Percentiles rank a stretch among this genome's conserved stretches.
Evolutionary conservation across 129 eudicot species (phyloP).

Genomic region (Lactuca saligna): DNA sequence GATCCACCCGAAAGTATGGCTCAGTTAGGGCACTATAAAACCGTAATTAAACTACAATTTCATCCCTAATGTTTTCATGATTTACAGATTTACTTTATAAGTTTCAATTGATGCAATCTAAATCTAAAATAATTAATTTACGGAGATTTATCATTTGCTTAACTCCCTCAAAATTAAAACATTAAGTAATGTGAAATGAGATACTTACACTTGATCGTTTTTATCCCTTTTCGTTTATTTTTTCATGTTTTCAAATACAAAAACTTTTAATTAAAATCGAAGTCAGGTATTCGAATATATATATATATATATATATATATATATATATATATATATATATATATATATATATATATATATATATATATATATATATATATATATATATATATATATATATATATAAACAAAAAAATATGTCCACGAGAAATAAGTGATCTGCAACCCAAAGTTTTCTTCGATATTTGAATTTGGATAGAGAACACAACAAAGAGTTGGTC

Average conservation of each 20-base stretch:
- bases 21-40: constrained; percentile 8
- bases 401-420: not conserved
- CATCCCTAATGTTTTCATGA: not conserved
- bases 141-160: not conserved
- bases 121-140: not conserved
- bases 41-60: not conserved
- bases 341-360: no score
- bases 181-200: not conserved
- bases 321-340: no score
- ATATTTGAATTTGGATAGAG: no score
- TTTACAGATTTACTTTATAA: not conserved
- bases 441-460: no score
- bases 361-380: no score
- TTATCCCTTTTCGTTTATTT: not conserved
- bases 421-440: not conserved
- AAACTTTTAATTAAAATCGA: not conserved
- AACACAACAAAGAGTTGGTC: no score
- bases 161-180: not conserved
- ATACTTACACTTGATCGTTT: no score
- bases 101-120: not conserved
- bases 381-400: no score
- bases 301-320: no score
- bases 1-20: not conserved
- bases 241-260: not conserved
- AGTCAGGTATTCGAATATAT: no score